These are phyloP conservation scores for Lecanosticta acicola DNA, from an alignment of 2,329 filamentous ascomycete genomes.

Conservation along the genomic window DNA sequence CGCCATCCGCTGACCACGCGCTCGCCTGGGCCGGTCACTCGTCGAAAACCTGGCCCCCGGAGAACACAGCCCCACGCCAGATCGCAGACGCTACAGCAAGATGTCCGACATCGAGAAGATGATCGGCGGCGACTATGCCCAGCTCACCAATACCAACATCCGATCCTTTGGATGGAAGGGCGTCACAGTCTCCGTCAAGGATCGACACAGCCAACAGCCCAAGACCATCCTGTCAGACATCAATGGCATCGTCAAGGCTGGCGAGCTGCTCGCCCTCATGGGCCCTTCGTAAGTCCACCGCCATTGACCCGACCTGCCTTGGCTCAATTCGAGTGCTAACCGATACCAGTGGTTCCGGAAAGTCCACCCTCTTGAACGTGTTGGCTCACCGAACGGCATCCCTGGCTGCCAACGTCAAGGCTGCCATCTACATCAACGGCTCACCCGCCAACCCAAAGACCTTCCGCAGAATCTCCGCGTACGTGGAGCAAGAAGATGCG, in stretches of 20 bases:
- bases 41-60: constrained; percentile 19
- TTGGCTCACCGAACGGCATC: constrained; percentile 59
- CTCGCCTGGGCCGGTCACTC: not conserved
- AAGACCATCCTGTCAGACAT: constrained; percentile 60
- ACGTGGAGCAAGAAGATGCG: constrained; percentile 85
- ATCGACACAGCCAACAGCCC: constrained; percentile 58
- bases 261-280: constrained; percentile 74
- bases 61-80: constrained; percentile 16
- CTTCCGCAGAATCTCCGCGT: constrained; percentile 64
- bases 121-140: constrained; percentile 41
- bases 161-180: constrained; percentile 60
- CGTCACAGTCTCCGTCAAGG: constrained; percentile 66
- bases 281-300: constrained; percentile 54
- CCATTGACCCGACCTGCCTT: not conserved
- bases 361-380: constrained; percentile 78
- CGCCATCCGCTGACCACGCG: not conserved
- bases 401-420: constrained; percentile 50
- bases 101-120: constrained; percentile 46
- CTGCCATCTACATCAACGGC: constrained; percentile 60
- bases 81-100: constrained; percentile 33
- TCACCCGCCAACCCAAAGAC: constrained; percentile 44
- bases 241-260: constrained; percentile 60
- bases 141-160: constrained; percentile 60
- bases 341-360: constrained; percentile 53
- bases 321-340: not conserved